Conservation (phyloP, 257 asterid species). For the Solanum appendiculatum region DNA sequence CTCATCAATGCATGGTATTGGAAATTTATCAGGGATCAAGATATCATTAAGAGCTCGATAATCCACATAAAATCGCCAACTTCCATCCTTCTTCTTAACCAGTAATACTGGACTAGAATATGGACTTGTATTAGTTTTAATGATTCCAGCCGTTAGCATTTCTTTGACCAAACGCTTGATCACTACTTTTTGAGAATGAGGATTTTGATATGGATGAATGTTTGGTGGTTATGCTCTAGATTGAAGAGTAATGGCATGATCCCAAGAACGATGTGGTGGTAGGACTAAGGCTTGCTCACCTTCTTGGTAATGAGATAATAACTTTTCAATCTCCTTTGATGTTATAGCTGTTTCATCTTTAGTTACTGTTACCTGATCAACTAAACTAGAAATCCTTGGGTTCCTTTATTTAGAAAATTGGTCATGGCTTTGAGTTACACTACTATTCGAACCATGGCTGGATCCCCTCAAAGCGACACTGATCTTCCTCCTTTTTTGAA, state of each 20-base stretch:
- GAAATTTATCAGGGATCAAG: neutral
- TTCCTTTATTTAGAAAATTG: neutral
- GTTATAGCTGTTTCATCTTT: neutral
- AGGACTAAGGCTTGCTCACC: neutral
- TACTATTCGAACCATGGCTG: neutral
- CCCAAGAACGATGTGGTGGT: neutral
- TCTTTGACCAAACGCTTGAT: neutral
- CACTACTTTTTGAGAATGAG: neutral
- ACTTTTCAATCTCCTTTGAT: neutral
- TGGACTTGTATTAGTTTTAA: neutral
- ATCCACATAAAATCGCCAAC: too few relatives aligned
- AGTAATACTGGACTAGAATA: too few relatives aligned
- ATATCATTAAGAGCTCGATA: neutral
- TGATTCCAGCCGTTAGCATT: neutral
- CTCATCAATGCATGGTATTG: neutral
- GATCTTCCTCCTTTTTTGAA: neutral
- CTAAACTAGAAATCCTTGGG: neutral
- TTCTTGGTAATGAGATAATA: neutral
- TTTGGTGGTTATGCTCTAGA: neutral
- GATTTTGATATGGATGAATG: neutral
- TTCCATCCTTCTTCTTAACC: too few relatives aligned
- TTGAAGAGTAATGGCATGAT: neutral
- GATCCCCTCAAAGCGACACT: neutral
- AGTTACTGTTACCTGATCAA: neutral
- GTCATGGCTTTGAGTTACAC: neutral